Conservation (phyloP, 2,329 filamentous ascomycete species). For the Pochonia chlamydosporia region DNA sequence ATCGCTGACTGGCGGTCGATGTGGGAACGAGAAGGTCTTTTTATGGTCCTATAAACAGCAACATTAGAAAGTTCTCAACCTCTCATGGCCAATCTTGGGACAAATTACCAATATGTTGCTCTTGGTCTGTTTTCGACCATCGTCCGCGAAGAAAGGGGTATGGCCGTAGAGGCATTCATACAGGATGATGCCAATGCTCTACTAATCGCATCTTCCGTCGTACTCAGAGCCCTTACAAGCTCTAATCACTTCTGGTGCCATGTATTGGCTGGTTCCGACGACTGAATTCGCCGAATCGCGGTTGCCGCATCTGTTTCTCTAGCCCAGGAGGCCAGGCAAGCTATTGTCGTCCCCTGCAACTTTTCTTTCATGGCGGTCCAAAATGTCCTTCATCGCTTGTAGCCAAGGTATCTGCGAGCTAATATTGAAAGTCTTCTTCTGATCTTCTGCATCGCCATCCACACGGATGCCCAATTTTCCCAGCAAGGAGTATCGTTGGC, state of each 20-base stretch:
- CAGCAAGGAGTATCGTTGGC: conserved; percentile 73
- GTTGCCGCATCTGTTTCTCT: conserved; percentile 63
- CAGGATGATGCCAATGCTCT: conserved; percentile 90
- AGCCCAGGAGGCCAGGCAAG: conserved; percentile 49
- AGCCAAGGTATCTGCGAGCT: conserved; percentile 27
- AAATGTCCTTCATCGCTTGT: conserved; percentile 21
- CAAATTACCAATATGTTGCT: conserved; percentile 68
- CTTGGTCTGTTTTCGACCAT: conserved; percentile 75
- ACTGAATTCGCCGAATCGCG: conserved; percentile 75
- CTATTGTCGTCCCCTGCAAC: conserved; percentile 19
- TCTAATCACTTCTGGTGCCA: conserved; percentile 91
- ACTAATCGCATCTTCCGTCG: conserved; percentile 93
- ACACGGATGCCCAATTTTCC: conserved; percentile 70
- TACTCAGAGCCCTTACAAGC: conserved; percentile 42
- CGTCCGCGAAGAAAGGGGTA: conserved; percentile 81
- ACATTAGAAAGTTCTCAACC: not conserved
- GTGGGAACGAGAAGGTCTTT: conserved; percentile 64
- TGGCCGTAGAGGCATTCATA: conserved; percentile 92
- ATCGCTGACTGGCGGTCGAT: conserved; percentile 57
- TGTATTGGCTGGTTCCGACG: conserved; percentile 95
- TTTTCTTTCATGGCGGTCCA: conserved; percentile 28
- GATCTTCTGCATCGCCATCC: conserved; percentile 68
- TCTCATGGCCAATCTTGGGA: not conserved
- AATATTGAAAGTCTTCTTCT: conserved; percentile 40
- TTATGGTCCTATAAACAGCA: conserved; percentile 54